Conservation (phyloP, 2,329 filamentous ascomycete genomes). For the Colletotrichum caudatum region DNA sequence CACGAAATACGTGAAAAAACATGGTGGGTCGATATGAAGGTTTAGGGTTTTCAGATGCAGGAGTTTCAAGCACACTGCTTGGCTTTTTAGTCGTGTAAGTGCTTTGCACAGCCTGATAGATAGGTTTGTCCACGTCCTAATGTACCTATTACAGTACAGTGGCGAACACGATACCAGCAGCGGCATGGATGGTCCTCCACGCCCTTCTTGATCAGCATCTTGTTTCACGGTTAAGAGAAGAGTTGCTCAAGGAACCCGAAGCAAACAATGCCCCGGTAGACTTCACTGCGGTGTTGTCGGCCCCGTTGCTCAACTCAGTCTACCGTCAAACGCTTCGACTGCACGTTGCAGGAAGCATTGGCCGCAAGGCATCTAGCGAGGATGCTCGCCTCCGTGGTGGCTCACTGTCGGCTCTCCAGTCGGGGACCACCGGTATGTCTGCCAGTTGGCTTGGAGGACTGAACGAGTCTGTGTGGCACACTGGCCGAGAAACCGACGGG, state of each 20-base stretch:
- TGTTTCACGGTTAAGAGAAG: constrained; percentile 11
- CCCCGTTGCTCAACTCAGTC: constrained; percentile 33
- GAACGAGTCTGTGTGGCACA: constrained; percentile 28
- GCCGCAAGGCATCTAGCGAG: constrained; percentile 6
- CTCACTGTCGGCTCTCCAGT: neutral
- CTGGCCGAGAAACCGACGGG: neutral
- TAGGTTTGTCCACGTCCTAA: neutral
- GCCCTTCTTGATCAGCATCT: constrained; percentile 16
- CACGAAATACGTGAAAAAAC: constrained; percentile 21
- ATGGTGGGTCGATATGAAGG: constrained; percentile 35
- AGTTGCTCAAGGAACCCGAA: neutral
- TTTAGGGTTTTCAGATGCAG: constrained; percentile 27
- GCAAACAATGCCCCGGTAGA: neutral
- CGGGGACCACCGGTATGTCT: constrained; percentile 7
- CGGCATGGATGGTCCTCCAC: constrained; percentile 33
- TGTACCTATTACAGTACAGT: neutral
- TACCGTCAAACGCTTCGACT: constrained; percentile 31
- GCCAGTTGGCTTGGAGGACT: constrained; percentile 32
- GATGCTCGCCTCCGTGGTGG: neutral
- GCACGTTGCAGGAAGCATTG: constrained; percentile 22
- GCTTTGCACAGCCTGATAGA: neutral
- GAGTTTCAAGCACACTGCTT: constrained; percentile 15
- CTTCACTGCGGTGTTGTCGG: neutral
- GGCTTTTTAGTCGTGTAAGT: constrained; percentile 39
- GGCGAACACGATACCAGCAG: constrained; percentile 30